Evolutionary conservation across 2,329 filamentous ascomycete genomes (phyloP).

Genomic region (Endothia cerciana): DNA sequence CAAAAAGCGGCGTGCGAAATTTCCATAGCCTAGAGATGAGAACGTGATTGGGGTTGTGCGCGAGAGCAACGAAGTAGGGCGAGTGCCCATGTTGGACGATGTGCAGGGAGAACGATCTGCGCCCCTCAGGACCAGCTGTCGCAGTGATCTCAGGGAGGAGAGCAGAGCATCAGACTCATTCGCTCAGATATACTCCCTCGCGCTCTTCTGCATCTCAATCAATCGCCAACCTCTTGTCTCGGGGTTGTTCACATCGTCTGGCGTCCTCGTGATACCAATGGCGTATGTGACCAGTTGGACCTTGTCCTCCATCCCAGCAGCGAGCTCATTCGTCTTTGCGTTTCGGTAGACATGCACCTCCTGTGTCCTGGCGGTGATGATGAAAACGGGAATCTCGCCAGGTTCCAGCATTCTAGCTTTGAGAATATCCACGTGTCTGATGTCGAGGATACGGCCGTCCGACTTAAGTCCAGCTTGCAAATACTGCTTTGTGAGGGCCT

Average conservation of each 20-base stretch:
- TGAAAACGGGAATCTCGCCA: conserved; percentile 91
- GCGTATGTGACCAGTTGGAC: conserved; percentile 98
- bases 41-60: neutral
- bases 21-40: neutral
- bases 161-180: neutral
- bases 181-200: conserved; percentile 74
- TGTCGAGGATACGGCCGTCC: conserved; percentile 93
- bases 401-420: conserved; percentile 81
- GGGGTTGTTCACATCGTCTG: conserved; percentile 95
- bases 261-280: conserved; percentile 90
- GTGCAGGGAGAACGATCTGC: neutral
- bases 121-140: neutral
- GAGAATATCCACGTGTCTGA: conserved; percentile 88
- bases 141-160: neutral
- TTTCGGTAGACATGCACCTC: conserved; percentile 98
- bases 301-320: conserved; percentile 97
- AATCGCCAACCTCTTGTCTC: conserved; percentile 96
- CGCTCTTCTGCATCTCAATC: conserved; percentile 98
- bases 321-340: conserved; percentile 84
- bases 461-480: conserved; percentile 90
- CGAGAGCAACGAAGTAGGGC: neutral
- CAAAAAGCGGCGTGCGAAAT: neutral
- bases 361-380: conserved; percentile 94
- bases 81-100: neutral
- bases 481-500: conserved; percentile 96